phyloP scores from a whole-genome alignment of 2,329 filamentous ascomycete genomes.

The Mariannaea sp. region DNA sequence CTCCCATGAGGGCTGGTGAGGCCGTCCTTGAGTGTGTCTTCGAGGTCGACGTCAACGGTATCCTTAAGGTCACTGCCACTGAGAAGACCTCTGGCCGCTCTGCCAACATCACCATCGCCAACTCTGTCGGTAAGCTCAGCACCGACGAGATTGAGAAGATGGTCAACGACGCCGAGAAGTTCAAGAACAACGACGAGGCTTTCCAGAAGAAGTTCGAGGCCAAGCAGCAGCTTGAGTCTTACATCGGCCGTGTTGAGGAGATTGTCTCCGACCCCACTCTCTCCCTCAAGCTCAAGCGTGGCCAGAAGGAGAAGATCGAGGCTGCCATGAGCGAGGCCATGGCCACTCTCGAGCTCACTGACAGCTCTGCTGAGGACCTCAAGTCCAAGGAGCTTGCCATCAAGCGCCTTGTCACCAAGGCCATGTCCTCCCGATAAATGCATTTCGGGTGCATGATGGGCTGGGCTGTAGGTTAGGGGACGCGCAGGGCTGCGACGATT shows the following conservation, averaged over 20 bases:
- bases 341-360: slow-evolving; percentile 95
- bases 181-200: slow-evolving; percentile 96
- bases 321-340: slow-evolving; percentile 95
- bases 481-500: slow-evolving; percentile 21
- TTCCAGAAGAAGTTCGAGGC: slow-evolving; percentile 99
- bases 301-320: slow-evolving; percentile 99
- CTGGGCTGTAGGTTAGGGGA: slow-evolving; percentile 27
- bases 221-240: slow-evolving; percentile 98
- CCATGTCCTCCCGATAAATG: slow-evolving; percentile 86
- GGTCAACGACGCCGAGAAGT: slow-evolving; percentile 96
- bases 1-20: slow-evolving; percentile 92
- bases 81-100: slow-evolving; percentile 98
- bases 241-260: slow-evolving; percentile 98
- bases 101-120: slow-evolving; percentile 99
- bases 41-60: slow-evolving; percentile 99
- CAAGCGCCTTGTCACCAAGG: slow-evolving; percentile 98
- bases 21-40: slow-evolving; percentile 97
- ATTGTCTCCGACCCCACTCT: slow-evolving; percentile 96
- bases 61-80: slow-evolving; percentile 98
- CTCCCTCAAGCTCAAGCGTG: slow-evolving; percentile 97
- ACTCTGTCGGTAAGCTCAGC: slow-evolving; percentile 98
- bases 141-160: slow-evolving; percentile 95
- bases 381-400: slow-evolving; percentile 99
- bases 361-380: slow-evolving; percentile 87
- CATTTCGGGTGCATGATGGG: slow-evolving; percentile 14